These are phyloP conservation scores for Teratosphaeria pseudoeucalypti DNA, from an alignment of 2,329 filamentous ascomycete genomes.

Conservation along the genomic window DNA sequence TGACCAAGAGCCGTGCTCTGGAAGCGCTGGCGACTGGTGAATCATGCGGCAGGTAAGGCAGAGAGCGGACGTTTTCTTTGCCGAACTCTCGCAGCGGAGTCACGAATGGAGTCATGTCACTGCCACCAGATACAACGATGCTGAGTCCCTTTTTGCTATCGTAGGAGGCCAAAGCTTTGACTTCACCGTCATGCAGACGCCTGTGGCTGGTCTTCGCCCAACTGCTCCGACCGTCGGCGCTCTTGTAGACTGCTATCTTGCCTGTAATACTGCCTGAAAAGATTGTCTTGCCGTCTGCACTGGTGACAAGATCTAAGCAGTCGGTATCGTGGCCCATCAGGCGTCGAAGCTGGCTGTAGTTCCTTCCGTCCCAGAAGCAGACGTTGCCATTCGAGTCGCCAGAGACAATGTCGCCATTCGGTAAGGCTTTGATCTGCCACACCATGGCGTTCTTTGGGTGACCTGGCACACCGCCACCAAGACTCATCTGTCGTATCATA, in stretches of 20 bases:
- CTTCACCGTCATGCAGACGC: constrained; percentile 84
- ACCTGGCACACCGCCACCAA: constrained; percentile 67
- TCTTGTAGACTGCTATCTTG: constrained; percentile 72
- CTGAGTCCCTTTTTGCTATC: constrained; percentile 68
- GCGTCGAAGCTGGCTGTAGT: constrained; percentile 76
- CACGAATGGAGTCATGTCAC: constrained; percentile 70
- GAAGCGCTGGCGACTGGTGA: constrained; percentile 64
- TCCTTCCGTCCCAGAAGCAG: constrained; percentile 87
- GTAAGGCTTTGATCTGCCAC: constrained; percentile 84
- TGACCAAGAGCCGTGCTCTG: constrained; percentile 64
- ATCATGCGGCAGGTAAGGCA: constrained; percentile 75
- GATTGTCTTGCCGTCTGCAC: constrained; percentile 68
- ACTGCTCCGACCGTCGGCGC: constrained; percentile 43
- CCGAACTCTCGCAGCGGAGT: constrained; percentile 68
- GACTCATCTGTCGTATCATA: constrained; percentile 68
- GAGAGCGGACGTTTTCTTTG: constrained; percentile 67
- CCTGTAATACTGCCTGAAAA: constrained; percentile 89
- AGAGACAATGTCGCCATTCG: constrained; percentile 82
- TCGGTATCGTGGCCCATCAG: constrained; percentile 83
- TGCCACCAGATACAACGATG: constrained; percentile 83
- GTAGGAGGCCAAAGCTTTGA: constrained; percentile 86
- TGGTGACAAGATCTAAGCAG: constrained; percentile 76
- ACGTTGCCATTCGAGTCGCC: constrained; percentile 92
- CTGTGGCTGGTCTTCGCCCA: constrained; percentile 84
- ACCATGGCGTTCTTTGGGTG: constrained; percentile 79